Base-by-base conservation (phyloP, 495 filamentous ascomycete species). In the Penicillium arizonense region DNA sequence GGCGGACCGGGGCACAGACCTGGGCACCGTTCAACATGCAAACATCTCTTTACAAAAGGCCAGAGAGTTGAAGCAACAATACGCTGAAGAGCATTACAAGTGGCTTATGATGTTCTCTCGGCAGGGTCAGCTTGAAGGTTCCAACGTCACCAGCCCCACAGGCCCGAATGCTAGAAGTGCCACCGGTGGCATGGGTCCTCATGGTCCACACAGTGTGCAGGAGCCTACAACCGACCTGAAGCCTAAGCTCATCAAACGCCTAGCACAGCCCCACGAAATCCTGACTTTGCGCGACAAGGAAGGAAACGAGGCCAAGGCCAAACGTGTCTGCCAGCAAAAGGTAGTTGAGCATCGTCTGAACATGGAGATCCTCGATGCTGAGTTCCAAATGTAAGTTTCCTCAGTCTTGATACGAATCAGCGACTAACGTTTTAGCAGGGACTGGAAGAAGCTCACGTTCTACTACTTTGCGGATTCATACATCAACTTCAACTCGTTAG, bases 301-400 rank as follows among this genome's bases (percentile, higher is more conserved):
- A 72, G 94, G 92, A 26, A 91, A 92, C 52, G 94, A 98, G 68
- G 95, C 95, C 32, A 98, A 97, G 64, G 94, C 94, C 12, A 97
- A 97, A 74, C 84, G 94, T 21, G 86, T 96, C 39, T 97, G 91
- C 60, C 92, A 96, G 75, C 88, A 93, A 60, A 98, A 98, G 68
- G 95, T 96, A 34, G 85, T 83, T 41, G 94, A 97, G 60, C 92
- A 97, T 71, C 87, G 89, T 37, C 80, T 98, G 10, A 89, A 92
- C 52, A 97, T 98, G 94, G 94, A 98, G 63, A 97, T 98, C 52
- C 82, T 98, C 12, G 94, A 98, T 70, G 94, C 94, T n/a, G 94
- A 98, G 69, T 98, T 96, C 67, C 94, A 98, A 63, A 91, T 96
- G 94, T 96, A 77, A 81, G 90, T 79, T 30, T 18, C 26, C 26